Conservation (phyloP, 352 stramenopile species). For the Aphanomyces invadans region DNA sequence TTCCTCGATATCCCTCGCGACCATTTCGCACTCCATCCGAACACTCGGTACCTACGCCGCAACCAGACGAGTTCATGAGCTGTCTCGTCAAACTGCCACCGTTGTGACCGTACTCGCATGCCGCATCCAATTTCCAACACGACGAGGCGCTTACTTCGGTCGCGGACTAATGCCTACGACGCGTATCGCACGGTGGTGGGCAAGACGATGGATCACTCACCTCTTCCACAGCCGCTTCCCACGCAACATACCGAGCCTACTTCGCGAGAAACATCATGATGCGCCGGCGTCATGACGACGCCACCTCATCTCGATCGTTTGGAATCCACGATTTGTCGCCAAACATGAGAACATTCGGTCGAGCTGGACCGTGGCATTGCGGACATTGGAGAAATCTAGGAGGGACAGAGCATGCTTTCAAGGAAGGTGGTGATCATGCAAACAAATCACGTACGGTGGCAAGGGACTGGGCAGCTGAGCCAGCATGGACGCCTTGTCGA, state of each 20-base stretch:
- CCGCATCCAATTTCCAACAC: constrained; percentile 81
- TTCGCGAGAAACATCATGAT: no score
- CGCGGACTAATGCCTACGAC: constrained; percentile 54
- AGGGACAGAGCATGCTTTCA: constrained; percentile 10
- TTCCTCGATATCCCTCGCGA: constrained; percentile 53
- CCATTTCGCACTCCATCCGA: constrained; percentile 73
- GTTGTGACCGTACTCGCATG: constrained; percentile 43
- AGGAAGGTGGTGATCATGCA: no score
- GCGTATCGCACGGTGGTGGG: background rate
- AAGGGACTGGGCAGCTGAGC: constrained; percentile 25
- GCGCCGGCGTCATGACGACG: no score
- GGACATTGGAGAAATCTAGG: constrained; percentile 34
- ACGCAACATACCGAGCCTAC: constrained; percentile 61
- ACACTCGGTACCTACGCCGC: constrained; percentile 74
- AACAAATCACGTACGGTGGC: constrained; percentile 7
- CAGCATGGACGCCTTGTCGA: constrained; percentile 64
- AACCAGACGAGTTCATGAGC: no score
- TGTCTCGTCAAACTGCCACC: no score
- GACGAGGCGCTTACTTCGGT: constrained; percentile 51
- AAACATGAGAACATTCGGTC: constrained; percentile 90
- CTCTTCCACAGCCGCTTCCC: constrained; percentile 67
- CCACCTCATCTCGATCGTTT: constrained; percentile 60
- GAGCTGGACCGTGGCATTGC: constrained; percentile 48
- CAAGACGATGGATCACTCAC: background rate
- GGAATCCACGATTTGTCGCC: constrained; percentile 77